Base-by-base conservation (phyloP, 2,329 filamentous ascomycete species). In the Bipolaris zeicola region DNA sequence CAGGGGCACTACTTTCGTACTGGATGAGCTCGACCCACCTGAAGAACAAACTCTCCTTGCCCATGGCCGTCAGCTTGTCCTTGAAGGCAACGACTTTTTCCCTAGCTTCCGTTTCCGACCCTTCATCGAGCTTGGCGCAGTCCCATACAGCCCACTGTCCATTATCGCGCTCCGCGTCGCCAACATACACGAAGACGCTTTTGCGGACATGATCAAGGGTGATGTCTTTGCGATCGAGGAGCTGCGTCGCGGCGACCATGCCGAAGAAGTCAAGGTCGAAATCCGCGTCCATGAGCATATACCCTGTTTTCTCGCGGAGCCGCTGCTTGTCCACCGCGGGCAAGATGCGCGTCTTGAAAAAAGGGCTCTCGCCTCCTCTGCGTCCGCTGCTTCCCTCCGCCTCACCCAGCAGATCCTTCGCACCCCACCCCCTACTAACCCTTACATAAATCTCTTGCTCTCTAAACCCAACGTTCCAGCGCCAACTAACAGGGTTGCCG, bases 21-120 rank as follows among this genome's bases (percentile, higher is more conserved):
- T 97, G 92, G 47, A 97, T 87, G 70, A 96, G 84, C 79, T 97
- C 93, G 46, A 96, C 90, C 92, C 92, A 96, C 52, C 89, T 86
- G 79, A 90, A 96, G 79, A 97, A 97, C 50, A 97, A 76, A 62
- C 89, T 87, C 75, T 96, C 93, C 77, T 96, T 96, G 41, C 89
- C 92, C 76, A 95, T 82, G 2, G 83, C 83, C 1, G 85, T 83
- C 65, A 97, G 81, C 18, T 87, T 87, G 41, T 95, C 89, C 66
- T 91, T 88, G 74, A 97, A 96, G 2, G 84, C 83, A 60, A 95
- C 85, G 7, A 97, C 88, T 76, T 95, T 91, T 61, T 87, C 85
- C 64, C 87, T 80, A 45, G 85, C 84, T 59, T 87, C 83, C 56
- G 90, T 87, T 63, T 89, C 85, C 39, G 77, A 75, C 47, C 74